Evolutionary conservation across 2,329 filamentous ascomycete genomes (phyloP).

Genomic region (Neonectria ditissima): DNA sequence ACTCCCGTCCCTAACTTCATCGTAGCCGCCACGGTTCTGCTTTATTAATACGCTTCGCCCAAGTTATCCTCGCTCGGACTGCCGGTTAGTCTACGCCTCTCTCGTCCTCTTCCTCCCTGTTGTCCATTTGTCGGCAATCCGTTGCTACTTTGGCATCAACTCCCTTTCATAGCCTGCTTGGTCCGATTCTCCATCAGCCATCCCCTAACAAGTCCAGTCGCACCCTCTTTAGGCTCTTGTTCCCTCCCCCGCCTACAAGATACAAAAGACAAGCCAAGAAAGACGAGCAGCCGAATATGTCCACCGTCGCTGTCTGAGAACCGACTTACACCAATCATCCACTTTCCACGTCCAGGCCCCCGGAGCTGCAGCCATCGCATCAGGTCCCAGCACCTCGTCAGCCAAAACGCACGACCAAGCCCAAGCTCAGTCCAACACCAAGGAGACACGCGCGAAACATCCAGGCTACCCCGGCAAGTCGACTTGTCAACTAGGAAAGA

Average conservation of each 20-base stretch:
- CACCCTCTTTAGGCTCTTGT: not conserved
- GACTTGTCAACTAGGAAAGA: constrained; percentile 2
- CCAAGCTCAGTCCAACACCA: constrained; percentile 21
- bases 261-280: not conserved
- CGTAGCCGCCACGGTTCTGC: not conserved
- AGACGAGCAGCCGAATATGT: constrained; percentile 4
- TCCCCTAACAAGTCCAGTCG: constrained; percentile 3
- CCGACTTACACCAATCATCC: constrained; percentile 33
- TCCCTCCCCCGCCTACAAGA: not conserved
- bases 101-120: constrained; percentile 5
- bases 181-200: constrained; percentile 3
- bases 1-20: constrained; percentile 2
- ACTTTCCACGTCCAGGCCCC: constrained; percentile 13
- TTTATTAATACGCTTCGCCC: constrained; percentile 14
- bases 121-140: not conserved
- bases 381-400: constrained; percentile 22
- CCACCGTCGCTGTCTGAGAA: constrained; percentile 5
- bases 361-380: constrained; percentile 22
- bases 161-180: not conserved
- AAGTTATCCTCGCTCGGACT: constrained; percentile 11
- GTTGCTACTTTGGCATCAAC: not conserved
- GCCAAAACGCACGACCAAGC: constrained; percentile 24
- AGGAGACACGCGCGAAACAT: constrained; percentile 15
- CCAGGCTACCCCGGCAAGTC: constrained; percentile 9
- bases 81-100: not conserved